phyloP scores from a whole-genome alignment of 73 alveolate genomes.

The Tetrahymena thermophila region DNA sequence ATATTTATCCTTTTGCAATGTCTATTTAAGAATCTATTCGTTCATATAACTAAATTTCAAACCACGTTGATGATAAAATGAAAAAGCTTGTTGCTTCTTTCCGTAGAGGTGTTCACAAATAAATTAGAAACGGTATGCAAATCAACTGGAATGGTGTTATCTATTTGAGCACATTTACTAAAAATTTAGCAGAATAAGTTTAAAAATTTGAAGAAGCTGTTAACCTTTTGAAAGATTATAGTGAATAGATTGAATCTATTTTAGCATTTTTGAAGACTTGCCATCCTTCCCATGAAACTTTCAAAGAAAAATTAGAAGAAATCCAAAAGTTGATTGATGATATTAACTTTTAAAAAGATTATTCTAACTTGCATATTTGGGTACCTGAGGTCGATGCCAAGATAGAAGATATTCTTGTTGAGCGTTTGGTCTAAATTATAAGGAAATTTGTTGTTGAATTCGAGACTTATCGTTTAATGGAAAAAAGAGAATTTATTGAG shows the following conservation, averaged over 20 bases:
- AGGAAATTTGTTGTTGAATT: slow-evolving; percentile 79
- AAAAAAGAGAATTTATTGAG: slow-evolving; percentile 47
- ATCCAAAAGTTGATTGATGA: slow-evolving; percentile 78
- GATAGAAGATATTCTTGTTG: slow-evolving; percentile 69
- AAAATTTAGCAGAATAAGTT: slow-evolving; percentile 64
- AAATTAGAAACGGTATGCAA: slow-evolving; percentile 58
- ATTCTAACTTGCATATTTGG: slow-evolving; percentile 79
- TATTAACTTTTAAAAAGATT: slow-evolving; percentile 62
- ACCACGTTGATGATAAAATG: slow-evolving; percentile 67
- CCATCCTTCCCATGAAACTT: slow-evolving; percentile 26
- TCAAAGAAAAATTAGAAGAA: slow-evolving; percentile 42
- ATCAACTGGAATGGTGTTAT: slow-evolving; percentile 74
- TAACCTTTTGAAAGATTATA: slow-evolving; percentile 41
- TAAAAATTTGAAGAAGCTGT: slow-evolving; percentile 84
- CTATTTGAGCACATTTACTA: slow-evolving; percentile 61
- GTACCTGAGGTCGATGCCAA: slow-evolving; percentile 71
- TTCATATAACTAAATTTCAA: slow-evolving; percentile 69
- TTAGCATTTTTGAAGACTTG: slow-evolving; percentile 49
- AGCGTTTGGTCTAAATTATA: slow-evolving; percentile 64
- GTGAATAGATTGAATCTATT: slow-evolving; percentile 58
- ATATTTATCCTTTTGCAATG: slow-evolving; percentile 73
- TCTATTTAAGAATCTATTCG: slow-evolving; percentile 80
- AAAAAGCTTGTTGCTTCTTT: slow-evolving; percentile 74
- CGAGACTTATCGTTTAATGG: slow-evolving; percentile 12
- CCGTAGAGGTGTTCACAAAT: slow-evolving; percentile 61